Evolutionary conservation across 129 eudicot species (phyloP).

Genomic region (Artemisia tridentata): DNA sequence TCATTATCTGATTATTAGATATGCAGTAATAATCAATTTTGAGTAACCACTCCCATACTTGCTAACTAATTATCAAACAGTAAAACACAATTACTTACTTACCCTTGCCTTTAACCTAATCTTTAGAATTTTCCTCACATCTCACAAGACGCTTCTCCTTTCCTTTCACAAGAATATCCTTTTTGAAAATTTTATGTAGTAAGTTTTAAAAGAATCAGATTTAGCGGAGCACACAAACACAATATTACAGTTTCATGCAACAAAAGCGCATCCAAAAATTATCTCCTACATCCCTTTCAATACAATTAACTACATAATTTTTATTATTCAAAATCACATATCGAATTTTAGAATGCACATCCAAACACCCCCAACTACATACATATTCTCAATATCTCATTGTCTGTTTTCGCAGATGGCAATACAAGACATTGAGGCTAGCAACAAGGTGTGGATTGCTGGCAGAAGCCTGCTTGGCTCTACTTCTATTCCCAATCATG

Average conservation of each 20-base stretch:
- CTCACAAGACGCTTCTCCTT: no score
- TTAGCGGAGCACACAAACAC: no score
- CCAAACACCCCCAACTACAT: not conserved
- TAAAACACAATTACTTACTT: no score
- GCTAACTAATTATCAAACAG: no score
- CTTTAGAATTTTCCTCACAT: no score
- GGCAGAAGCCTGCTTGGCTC: slow-evolving; percentile 83
- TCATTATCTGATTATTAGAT: no score
- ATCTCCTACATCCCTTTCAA: not conserved
- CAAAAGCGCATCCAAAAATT: not conserved
- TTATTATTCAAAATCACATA: not conserved
- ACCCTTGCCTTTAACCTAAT: no score
- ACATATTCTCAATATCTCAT: not conserved
- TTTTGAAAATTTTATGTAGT: no score
- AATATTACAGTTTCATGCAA: not conserved
- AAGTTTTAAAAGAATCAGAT: no score
- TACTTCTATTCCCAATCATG: slow-evolving; percentile 73
- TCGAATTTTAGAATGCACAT: not conserved
- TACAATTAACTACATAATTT: not conserved
- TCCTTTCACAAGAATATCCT: no score
- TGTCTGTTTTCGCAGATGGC: slow-evolving; percentile 56
- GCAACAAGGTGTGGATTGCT: slow-evolving; percentile 75
- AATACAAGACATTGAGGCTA: slow-evolving; percentile 52
- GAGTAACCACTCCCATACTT: no score
- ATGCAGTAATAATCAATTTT: no score